phyloP scores from a whole-genome alignment of 1,284 basidiomycete species.

The Cystobasidiaceae sp. region DNA sequence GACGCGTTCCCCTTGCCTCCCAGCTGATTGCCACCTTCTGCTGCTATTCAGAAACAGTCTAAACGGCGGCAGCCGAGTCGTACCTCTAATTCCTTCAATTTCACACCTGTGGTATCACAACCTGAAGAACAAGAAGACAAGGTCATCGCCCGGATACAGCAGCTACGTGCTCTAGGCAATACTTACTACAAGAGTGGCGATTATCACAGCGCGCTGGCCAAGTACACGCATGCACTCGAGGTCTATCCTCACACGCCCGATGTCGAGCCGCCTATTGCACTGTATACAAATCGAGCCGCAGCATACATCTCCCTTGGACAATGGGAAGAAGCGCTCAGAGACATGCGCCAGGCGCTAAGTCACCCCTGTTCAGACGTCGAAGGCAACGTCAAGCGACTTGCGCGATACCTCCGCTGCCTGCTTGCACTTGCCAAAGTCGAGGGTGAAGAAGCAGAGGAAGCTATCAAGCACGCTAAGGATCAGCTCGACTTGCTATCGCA shows the following conservation, averaged over 20 bases:
- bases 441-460: conserved; percentile 4
- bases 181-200: not conserved
- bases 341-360: conserved; percentile 13
- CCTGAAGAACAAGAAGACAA: not conserved
- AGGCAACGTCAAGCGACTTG: conserved; percentile 20
- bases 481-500: not conserved
- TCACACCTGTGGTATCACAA: not conserved
- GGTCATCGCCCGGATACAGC: not conserved
- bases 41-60: no score
- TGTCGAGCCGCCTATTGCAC: conserved; percentile 10
- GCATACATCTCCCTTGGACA: conserved; percentile 20
- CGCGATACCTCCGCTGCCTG: conserved; percentile 8
- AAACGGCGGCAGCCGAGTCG: no score
- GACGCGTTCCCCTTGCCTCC: no score
- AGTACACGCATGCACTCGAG: conserved; percentile 5
- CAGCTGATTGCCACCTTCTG: no score
- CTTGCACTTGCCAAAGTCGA: conserved; percentile 9
- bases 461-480: conserved; percentile 2
- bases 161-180: not conserved
- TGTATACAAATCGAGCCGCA: conserved; percentile 24
- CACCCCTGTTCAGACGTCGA: conserved; percentile 15
- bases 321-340: conserved; percentile 13
- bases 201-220: not conserved
- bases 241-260: not conserved
- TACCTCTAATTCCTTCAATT: conserved; percentile 14